Percentiles rank a stretch among this genome's conserved stretches.
These are phyloP conservation scores for Russula lepida DNA, from an alignment of 768 basidiomycete genomes.

Conservation along the genomic window DNA sequence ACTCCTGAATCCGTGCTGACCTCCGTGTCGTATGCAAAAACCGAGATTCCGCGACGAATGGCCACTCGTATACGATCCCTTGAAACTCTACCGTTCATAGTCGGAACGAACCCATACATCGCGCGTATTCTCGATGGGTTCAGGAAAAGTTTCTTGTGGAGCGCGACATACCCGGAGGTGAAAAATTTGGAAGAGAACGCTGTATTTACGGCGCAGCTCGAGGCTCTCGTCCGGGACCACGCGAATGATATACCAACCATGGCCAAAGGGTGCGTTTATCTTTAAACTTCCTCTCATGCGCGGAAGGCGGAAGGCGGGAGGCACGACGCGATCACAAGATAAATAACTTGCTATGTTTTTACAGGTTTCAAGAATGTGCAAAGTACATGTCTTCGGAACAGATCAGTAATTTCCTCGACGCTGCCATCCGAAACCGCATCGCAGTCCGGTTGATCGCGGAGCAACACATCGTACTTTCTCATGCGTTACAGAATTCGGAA, in stretches of 20 bases:
- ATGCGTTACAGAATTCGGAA: slow-evolving; percentile 42
- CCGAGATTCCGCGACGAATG: slow-evolving; percentile 70
- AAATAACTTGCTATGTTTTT: background rate
- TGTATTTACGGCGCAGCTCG: slow-evolving; percentile 58
- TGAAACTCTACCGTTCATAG: slow-evolving; percentile 76
- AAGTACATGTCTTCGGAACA: slow-evolving; percentile 77
- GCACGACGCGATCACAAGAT: background rate
- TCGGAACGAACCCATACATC: slow-evolving; percentile 85
- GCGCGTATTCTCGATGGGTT: slow-evolving; percentile 60
- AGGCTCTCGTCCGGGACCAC: slow-evolving; percentile 64
- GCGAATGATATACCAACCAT: slow-evolving; percentile 84
- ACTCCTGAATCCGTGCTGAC: slow-evolving; percentile 60
- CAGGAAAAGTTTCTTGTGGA: slow-evolving; percentile 57
- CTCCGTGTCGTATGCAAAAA: slow-evolving; percentile 65
- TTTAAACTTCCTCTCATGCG: background rate
- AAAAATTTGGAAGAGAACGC: slow-evolving; percentile 61
- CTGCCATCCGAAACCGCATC: slow-evolving; percentile 78
- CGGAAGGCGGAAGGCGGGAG: too few species aligned
- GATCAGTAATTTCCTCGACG: slow-evolving; percentile 73
- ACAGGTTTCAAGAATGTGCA: slow-evolving; percentile 77
- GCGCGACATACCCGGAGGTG: slow-evolving; percentile 60
- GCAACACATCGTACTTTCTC: slow-evolving; percentile 81
- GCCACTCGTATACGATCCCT: slow-evolving; percentile 67
- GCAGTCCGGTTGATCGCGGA: slow-evolving; percentile 85
- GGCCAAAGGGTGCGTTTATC: slow-evolving; percentile 66